Evolutionary conservation across 148 eudicot species (phyloP), one percentile per base, ranked within the genome.

Genomic region (Rhododendron henanense): DNA sequence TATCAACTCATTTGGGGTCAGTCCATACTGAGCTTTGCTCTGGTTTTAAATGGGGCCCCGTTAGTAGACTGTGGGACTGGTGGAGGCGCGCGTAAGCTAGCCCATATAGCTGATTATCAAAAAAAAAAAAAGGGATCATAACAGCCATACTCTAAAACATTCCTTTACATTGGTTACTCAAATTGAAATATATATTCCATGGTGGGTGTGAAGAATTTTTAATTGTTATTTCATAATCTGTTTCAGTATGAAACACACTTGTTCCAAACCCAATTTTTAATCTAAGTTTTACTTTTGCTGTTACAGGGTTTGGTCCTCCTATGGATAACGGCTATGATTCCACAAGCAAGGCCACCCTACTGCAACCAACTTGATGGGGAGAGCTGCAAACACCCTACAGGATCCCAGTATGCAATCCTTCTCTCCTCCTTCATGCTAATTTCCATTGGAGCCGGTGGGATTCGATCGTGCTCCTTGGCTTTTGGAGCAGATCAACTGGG

Each of bases 401-500:
- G 86, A 7, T 81, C 90, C 18, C 99, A 96, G 44, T 86, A 67
- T 9, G 23, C 87, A 5, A n/a, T 94, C 71, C 81, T 96, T 67
- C 33, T 96, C 6, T 83, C 88, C 18, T 92, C 94, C 13, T 94
- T 92, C 33, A 74, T 85, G 51, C 86, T 96, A 75, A 93, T 96
- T 91, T 92, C 98, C 5, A 84, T 94, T 21, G 98, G 98, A 4
- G 96, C 98, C 6, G 98, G 98, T 73, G 98, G 98, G 11, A 90
- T 94, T 25, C 84, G 95, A 53, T 92, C 98, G 0, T 93, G 94
- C 76, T 96, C 98, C 16, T 91, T 92, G 55, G 98, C 98, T n/a
- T 96, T 96, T 55, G 98, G 98, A 6, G 98, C 98, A 2, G 96
- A 94, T 85, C 98, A 96, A 87, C 73, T 96, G 6, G 95, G 93